Conservation (phyloP, 2,329 filamentous ascomycete genomes). For the Pseudogymnoascus sp. region DNA sequence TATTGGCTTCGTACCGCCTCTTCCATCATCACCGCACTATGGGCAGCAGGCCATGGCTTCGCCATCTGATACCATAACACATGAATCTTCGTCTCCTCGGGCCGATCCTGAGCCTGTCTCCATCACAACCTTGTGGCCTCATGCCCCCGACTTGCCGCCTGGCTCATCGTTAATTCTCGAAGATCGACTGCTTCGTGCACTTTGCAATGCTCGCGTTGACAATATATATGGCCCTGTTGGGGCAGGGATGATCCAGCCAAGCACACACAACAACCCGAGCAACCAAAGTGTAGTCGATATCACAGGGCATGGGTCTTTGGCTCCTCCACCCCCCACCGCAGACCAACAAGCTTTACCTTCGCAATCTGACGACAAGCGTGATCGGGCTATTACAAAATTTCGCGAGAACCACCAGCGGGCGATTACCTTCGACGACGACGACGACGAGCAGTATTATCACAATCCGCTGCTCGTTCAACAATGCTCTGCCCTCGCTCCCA, state of each 20-base stretch:
- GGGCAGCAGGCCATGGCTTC: background rate
- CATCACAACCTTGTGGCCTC: background rate
- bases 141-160: background rate
- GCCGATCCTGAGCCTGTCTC: background rate
- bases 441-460: background rate
- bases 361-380: background rate
- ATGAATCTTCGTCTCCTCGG: background rate
- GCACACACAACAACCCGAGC: background rate
- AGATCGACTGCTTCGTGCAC: background rate
- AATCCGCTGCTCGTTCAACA: background rate
- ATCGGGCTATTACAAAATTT: background rate
- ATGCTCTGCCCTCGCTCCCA: background rate
- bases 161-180: background rate
- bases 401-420: background rate
- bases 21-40: background rate
- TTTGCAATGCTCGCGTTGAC: background rate
- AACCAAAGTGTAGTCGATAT: background rate
- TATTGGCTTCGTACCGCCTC: background rate
- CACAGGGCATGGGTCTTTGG: background rate
- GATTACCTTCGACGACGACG: background rate
- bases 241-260: background rate
- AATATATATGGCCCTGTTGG: background rate
- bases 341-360: background rate
- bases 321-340: background rate
- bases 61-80: background rate